Conservation (phyloP, 2,329 filamentous ascomycete species). For the Dryadomyces quercivorus region DNA sequence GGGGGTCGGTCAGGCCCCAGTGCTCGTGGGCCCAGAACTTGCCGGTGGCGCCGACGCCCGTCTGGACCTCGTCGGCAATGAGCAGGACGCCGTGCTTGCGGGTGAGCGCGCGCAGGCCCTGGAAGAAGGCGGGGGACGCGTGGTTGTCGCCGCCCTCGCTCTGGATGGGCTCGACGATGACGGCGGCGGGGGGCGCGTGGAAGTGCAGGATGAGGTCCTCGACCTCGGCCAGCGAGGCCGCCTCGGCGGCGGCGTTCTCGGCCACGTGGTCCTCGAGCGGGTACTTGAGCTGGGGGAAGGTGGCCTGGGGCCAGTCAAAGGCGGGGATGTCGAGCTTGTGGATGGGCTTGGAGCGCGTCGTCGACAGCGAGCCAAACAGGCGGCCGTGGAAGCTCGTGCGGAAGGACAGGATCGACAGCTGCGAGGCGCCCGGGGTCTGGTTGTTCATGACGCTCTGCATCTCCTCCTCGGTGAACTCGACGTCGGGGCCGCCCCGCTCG, state of each 20-base stretch:
- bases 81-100: slow-evolving; percentile 66
- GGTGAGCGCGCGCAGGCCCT: slow-evolving; percentile 66
- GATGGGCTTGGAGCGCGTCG: slow-evolving; percentile 83
- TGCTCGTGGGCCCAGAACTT: slow-evolving; percentile 97
- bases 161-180: slow-evolving; percentile 83
- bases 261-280: slow-evolving; percentile 67
- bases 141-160: slow-evolving; percentile 94
- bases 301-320: slow-evolving; percentile 88
- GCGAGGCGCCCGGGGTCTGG: slow-evolving; percentile 60
- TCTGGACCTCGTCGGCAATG: slow-evolving; percentile 92
- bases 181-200: slow-evolving; percentile 67
- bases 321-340: slow-evolving; percentile 92
- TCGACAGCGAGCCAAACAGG: slow-evolving; percentile 76
- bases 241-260: slow-evolving; percentile 74
- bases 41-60: slow-evolving; percentile 81
- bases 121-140: slow-evolving; percentile 79
- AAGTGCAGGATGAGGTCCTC: slow-evolving; percentile 70
- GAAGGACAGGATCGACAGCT: slow-evolving; percentile 79
- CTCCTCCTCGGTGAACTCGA: slow-evolving; percentile 72
- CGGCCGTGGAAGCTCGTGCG: slow-evolving; percentile 82
- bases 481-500: slow-evolving; percentile 64
- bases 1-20: slow-evolving; percentile 69
- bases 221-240: slow-evolving; percentile 69
- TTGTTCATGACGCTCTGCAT: slow-evolving; percentile 68
- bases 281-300: slow-evolving; percentile 78